phyloP scores from a whole-genome alignment of 2,329 filamentous ascomycete species.

The Chaetomium sp. region DNA sequence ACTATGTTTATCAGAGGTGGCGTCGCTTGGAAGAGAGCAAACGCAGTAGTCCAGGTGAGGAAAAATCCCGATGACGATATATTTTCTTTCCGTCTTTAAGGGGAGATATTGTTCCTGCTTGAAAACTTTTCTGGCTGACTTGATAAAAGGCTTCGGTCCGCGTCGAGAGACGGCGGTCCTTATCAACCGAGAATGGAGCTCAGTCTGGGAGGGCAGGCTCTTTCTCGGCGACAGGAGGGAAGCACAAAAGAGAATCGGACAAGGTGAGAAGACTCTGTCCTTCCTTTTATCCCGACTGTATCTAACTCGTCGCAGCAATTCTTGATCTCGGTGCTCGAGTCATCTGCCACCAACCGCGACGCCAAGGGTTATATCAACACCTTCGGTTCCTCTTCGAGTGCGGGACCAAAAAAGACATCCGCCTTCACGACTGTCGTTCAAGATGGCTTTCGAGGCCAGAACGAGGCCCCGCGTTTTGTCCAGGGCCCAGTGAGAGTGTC shows the following conservation, averaged over 20 bases:
- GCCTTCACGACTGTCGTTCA: conserved; percentile 25
- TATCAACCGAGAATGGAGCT: conserved; percentile 16
- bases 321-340: conserved; percentile 77
- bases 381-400: conserved; percentile 49
- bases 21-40: conserved; percentile 35
- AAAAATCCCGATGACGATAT: not conserved
- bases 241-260: conserved; percentile 41
- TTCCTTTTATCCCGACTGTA: not conserved
- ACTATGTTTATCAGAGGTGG: conserved; percentile 32
- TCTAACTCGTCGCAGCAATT: conserved; percentile 53
- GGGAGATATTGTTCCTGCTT: not conserved
- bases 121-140: not conserved
- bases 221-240: conserved; percentile 38
- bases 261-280: conserved; percentile 31
- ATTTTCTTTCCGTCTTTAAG: not conserved
- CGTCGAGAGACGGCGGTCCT: conserved; percentile 7
- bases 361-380: conserved; percentile 86
- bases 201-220: conserved; percentile 23
- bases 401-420: conserved; percentile 27
- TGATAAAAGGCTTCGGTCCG: conserved; percentile 13
- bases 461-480: conserved; percentile 31
- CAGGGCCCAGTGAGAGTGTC: conserved; percentile 26
- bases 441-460: conserved; percentile 27
- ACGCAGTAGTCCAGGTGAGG: conserved; percentile 30
- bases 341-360: conserved; percentile 87